Percentiles rank a stretch among this genome's conserved stretches.
Evolutionary conservation across 2,329 filamentous ascomycete genomes (phyloP).

Genomic region (Dothiorella sarmentorum): DNA sequence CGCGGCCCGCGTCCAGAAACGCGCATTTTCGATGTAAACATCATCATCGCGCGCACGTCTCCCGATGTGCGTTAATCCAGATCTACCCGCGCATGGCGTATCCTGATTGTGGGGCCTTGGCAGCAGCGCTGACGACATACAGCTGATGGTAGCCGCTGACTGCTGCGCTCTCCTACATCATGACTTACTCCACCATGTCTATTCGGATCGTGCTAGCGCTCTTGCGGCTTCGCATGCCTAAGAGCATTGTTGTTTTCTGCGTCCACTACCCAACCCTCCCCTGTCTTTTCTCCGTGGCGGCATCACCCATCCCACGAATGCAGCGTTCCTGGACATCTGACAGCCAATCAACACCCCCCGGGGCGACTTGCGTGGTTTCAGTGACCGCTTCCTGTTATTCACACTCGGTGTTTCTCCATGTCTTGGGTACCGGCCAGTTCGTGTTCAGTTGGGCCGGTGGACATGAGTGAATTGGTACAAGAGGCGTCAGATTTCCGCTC

Average conservation of each 20-base stretch:
- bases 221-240: constrained; percentile 1
- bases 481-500: neutral
- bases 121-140: constrained; percentile 9
- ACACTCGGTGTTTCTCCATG: neutral
- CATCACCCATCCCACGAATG: neutral
- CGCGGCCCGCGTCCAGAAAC: neutral
- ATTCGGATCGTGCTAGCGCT: neutral
- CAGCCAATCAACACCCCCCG: constrained; percentile 1
- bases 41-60: neutral
- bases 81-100: constrained; percentile 12
- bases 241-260: neutral
- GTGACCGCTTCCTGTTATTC: neutral
- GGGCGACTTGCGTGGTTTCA: neutral
- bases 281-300: constrained; percentile 5
- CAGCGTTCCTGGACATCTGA: neutral
- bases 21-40: constrained; percentile 5
- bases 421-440: neutral
- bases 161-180: constrained; percentile 4
- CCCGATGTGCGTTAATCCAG: neutral
- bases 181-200: constrained; percentile 8
- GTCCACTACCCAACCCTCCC: neutral
- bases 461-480: neutral
- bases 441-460: neutral
- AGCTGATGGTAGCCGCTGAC: neutral
- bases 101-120: constrained; percentile 1